Base-by-base conservation (phyloP, 2,329 filamentous ascomycete species). In the Microcyclospora tardicrescens region DNA sequence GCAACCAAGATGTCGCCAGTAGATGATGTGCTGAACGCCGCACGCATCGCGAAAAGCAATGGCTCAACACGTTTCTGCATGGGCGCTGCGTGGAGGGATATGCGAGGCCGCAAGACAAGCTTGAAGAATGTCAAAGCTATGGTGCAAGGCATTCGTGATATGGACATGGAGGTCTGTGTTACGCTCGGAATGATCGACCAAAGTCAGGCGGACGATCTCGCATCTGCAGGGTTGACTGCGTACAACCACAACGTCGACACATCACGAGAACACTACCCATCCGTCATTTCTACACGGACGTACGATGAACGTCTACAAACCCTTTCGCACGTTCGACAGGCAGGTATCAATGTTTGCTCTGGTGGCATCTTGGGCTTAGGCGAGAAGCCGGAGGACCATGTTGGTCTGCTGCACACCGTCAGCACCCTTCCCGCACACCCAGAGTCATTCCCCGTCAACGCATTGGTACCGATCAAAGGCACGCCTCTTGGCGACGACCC, bases 191-290 rank as follows among this genome's bases (percentile, higher is more conserved):
- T 93, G 86, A 85, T 94, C 51, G 84, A 93, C 60, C 50, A 57
- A 39, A 47, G 45, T 36, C 85, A 93, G 66, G 86, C 86, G 19
- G 73, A 74, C 54, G 82, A 91, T 64, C 72, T 94, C 47, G 86
- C 85, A 57, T 76, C 77, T 2, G 86, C 85, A 0, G 86, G 86
- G 0, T 63, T 94, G 52, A 93, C 86, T 12, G 86, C 86, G 0
- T 93, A 94, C 63, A 94, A 94, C 64, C 86, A 94, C 69, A 94
- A 94, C 58, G 72, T 94, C 47, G 86, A 94, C 63, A 94, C 86
- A 1, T 85, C 79, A 40, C 74, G 86, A 49, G 86, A 93, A 64
- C 85, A 85, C 61, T 93, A 94, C 56, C 84, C 86, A 0, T 79
- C 71, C 30, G 73, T 94, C 52, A 93, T 94, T 61, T 82, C 84